Base-by-base conservation (phyloP, 345 rosid genomes). In the Diplotaxis tenuifolia region DNA sequence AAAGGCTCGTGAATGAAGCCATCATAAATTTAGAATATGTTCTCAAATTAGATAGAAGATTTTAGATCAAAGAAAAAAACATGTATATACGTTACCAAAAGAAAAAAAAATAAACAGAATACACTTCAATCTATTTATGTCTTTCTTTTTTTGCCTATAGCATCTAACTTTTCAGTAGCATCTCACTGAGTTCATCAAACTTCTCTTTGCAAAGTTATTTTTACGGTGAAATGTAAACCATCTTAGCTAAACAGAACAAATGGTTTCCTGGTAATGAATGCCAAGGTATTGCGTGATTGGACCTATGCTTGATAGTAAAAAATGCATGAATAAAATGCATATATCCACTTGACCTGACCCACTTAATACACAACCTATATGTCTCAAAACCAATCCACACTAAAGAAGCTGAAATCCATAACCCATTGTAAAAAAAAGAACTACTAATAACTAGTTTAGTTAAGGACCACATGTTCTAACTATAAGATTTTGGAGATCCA, bases 101-200 rank as follows among this genome's bases (percentile, higher is more conserved):
- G 56, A 19, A 31, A 20, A 31, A 19, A 32, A 32, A 9, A 38
- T 4, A 38, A n/a, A 38, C 15, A 36, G n/a, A 9, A 3, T 4
- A 6, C 32, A 32, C 9, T 12, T 38, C 47, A 38, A 36, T 36
- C 32, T 29, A n/a, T 29, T 29, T 29, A 29, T 29, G 32, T 29
- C 32, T 29, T 29, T 29, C 29, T 61, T 67, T 75, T 54, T 12
- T 32, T 75, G 65, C 22, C 50, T 22, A 69, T 62, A n/a, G n/a
- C n/a, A n/a, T n/a, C n/a, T n/a, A n/a, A n/a, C 42, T 34, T 75
- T 9, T 56, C 50, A 62, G 18, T 27, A 47, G 14, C 53, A 76
- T 70, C 53, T 64, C 29, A 56, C 32, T 52, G 42, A 55, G 18
- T 64, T 57, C 72, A 57, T 65, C 34, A 65, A 64, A 65, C 62